Percentiles rank a stretch among this genome's conserved stretches.
Conservation (phyloP, 2,329 filamentous ascomycete genomes). For the Trichophyton equinum region DNA sequence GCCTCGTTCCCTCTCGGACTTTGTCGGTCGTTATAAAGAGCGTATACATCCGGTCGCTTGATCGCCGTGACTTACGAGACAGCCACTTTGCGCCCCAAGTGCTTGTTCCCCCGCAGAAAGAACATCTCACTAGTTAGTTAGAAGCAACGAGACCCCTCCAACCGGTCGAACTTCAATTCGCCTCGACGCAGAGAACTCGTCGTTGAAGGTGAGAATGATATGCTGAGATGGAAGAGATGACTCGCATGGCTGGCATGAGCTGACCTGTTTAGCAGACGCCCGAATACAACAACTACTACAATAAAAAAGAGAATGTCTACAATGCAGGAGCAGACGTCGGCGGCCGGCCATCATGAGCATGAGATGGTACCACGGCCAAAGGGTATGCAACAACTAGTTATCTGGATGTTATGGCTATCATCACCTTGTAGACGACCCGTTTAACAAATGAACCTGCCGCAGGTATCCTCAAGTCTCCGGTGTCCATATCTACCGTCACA, state of each 20-base stretch:
- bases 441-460: neutral
- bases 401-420: neutral
- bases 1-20: no score
- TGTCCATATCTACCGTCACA: constrained; percentile 29
- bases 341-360: neutral
- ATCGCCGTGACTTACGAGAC: neutral
- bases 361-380: constrained; percentile 21
- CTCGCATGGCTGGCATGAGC: neutral
- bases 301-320: neutral
- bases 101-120: no score
- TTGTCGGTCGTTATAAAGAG: neutral
- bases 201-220: neutral
- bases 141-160: neutral
- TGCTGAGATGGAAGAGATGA: neutral
- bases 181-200: neutral
- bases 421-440: neutral
- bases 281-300: neutral
- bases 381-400: constrained; percentile 21
- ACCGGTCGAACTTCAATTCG: neutral
- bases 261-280: neutral
- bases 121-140: no score
- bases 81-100: neutral
- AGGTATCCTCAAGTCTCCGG: constrained; percentile 87
- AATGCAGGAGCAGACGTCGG: neutral
- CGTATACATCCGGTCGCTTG: neutral